A percentile compares a stretch with the other conserved stretches of the same genome.
These are phyloP conservation scores for Strobilomyces echinocephalus DNA, from an alignment of 768 basidiomycete genomes.

Conservation along the genomic window DNA sequence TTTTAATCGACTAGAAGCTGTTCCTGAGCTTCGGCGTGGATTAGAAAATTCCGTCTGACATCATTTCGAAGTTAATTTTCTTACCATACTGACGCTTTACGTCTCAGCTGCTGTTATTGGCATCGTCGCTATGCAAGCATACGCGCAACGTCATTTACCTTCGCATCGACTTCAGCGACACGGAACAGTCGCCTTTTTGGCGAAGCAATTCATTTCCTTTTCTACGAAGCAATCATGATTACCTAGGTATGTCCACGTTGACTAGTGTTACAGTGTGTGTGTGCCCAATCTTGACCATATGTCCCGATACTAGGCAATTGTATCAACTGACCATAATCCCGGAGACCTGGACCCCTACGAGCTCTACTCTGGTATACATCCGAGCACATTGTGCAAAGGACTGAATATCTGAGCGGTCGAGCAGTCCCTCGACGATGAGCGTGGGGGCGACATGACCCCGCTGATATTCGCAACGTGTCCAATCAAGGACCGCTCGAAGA, in stretches of 20 bases:
- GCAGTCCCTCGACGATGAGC: slow-evolving; percentile 18
- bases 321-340: not conserved
- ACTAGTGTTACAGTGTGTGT: slow-evolving; percentile 7
- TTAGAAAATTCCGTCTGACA: slow-evolving; percentile 40
- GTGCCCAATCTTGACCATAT: not conserved
- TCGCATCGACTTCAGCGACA: not conserved
- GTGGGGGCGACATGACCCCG: slow-evolving; percentile 8
- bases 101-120: not conserved
- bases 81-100: not conserved
- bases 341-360: slow-evolving; percentile 1
- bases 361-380: slow-evolving; percentile 14
- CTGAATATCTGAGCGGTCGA: slow-evolving; percentile 14
- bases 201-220: not conserved
- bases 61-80: not conserved
- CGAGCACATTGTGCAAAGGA: slow-evolving; percentile 12
- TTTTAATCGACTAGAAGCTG: slow-evolving; percentile 86
- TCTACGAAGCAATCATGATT: not conserved
- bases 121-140: not conserved
- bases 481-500: slow-evolving; percentile 17
- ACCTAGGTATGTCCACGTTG: not conserved
- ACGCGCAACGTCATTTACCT: not conserved
- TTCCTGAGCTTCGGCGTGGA: slow-evolving; percentile 75
- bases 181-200: not conserved
- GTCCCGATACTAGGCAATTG: slow-evolving; percentile 2
- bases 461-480: slow-evolving; percentile 14